A percentile compares a stretch with the other conserved stretches of the same genome.
phyloP scores from a whole-genome alignment of 2,329 filamentous ascomycete species.

The Sclerotinia spermophila region DNA sequence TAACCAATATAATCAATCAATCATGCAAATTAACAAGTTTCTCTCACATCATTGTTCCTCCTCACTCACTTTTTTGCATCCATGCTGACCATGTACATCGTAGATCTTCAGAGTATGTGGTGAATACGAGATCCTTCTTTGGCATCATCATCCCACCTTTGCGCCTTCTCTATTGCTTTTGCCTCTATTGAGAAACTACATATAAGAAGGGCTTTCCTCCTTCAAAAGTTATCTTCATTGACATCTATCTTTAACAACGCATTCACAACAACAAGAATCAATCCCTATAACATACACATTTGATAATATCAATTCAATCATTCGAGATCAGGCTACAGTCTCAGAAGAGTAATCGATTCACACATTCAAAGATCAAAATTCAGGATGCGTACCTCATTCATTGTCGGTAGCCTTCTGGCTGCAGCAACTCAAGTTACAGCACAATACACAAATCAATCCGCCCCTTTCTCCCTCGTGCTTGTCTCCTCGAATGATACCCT shows the following conservation, averaged over 20 bases:
- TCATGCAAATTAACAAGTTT: not conserved
- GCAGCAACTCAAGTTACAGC: slow-evolving; percentile 26
- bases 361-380: not conserved
- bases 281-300: not conserved
- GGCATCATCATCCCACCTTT: not conserved
- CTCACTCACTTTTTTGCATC: not conserved
- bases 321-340: not conserved
- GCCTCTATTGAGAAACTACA: not conserved
- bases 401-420: slow-evolving; percentile 25
- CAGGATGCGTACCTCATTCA: slow-evolving; percentile 27
- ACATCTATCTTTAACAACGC: not conserved
- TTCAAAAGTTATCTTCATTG: not conserved
- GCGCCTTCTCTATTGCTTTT: slow-evolving; percentile 5
- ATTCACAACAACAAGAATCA: not conserved
- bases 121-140: slow-evolving; percentile 14
- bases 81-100: not conserved
- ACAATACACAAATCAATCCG: slow-evolving; percentile 39
- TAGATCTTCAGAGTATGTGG: not conserved
- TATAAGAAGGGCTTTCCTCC: not conserved
- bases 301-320: not conserved
- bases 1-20: too few relatives aligned
- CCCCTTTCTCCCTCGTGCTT: slow-evolving; percentile 44
- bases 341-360: not conserved
- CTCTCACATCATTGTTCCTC: not conserved
- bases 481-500: slow-evolving; percentile 39